Conservation (phyloP, 2,329 filamentous ascomycete species). For the Fusarium scirpi region DNA sequence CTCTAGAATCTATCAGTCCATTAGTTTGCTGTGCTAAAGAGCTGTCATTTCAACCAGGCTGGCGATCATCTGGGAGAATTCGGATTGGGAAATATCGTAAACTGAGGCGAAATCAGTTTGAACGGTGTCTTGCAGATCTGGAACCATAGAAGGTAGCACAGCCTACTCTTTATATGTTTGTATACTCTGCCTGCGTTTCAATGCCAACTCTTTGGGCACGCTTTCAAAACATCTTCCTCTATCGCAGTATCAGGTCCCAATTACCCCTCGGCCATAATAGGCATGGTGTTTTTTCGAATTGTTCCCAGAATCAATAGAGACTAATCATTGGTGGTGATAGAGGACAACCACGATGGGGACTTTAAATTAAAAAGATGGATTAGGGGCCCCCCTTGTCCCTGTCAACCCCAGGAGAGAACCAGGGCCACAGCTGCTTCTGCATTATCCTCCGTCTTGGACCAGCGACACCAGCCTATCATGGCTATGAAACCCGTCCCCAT, state of each 20-base stretch:
- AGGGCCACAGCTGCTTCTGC: slow-evolving; percentile 26
- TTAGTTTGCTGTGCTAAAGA: slow-evolving; percentile 15
- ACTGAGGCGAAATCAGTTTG: neutral
- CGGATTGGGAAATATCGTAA: slow-evolving; percentile 13
- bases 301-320: neutral
- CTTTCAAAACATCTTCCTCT: slow-evolving; percentile 10
- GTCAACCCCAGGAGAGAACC: slow-evolving; percentile 3
- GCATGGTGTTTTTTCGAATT: slow-evolving; percentile 19
- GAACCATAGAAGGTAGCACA: neutral
- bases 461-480: slow-evolving; percentile 39
- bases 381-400: slow-evolving; percentile 24
- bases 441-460: slow-evolving; percentile 14
- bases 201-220: slow-evolving; percentile 15
- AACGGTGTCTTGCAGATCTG: neutral
- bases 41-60: slow-evolving; percentile 30
- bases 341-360: slow-evolving; percentile 27
- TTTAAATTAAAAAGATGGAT: slow-evolving; percentile 42
- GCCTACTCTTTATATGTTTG: neutral
- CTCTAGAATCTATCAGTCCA: slow-evolving; percentile 12
- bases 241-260: slow-evolving; percentile 1
- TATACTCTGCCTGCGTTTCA: slow-evolving; percentile 11
- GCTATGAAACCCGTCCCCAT: slow-evolving; percentile 30
- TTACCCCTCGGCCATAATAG: slow-evolving; percentile 27
- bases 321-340: slow-evolving; percentile 31
- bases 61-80: slow-evolving; percentile 16